These are phyloP conservation scores for Solanum tarijense DNA, from an alignment of 257 asterid species.

Conservation along the genomic window DNA sequence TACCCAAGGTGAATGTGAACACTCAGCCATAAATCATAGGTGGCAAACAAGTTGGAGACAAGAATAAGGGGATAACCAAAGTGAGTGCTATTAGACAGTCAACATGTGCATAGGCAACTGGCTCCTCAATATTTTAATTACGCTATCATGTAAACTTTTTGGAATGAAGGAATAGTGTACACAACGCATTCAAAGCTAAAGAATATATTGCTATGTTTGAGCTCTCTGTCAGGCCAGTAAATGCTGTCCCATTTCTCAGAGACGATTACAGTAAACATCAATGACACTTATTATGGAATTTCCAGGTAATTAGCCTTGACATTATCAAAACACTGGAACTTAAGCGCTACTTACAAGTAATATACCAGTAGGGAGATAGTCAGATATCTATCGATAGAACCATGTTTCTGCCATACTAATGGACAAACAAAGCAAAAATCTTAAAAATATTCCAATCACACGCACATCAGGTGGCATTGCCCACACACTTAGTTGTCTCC, in stretches of 20 bases:
- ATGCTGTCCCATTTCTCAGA: neutral
- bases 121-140: neutral
- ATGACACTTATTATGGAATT: neutral
- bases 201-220: neutral
- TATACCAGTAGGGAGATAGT: no score
- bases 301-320: neutral
- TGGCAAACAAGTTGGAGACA: neutral
- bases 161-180: neutral
- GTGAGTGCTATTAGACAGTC: neutral
- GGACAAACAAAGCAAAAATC: neutral
- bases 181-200: neutral
- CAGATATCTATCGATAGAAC: neutral
- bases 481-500: constrained; percentile 44
- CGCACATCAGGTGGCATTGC: neutral
- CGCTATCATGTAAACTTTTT: neutral
- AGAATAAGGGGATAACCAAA: neutral
- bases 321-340: neutral
- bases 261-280: neutral
- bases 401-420: neutral
- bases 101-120: neutral
- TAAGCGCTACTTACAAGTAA: neutral
- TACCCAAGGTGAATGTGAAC: neutral
- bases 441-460: neutral
- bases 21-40: neutral
- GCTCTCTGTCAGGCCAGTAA: neutral